A percentile compares a stretch with the other conserved stretches of the same genome.
Evolutionary conservation across 2,329 filamentous ascomycete species (phyloP).

Genomic region (Septoria petroselini): DNA sequence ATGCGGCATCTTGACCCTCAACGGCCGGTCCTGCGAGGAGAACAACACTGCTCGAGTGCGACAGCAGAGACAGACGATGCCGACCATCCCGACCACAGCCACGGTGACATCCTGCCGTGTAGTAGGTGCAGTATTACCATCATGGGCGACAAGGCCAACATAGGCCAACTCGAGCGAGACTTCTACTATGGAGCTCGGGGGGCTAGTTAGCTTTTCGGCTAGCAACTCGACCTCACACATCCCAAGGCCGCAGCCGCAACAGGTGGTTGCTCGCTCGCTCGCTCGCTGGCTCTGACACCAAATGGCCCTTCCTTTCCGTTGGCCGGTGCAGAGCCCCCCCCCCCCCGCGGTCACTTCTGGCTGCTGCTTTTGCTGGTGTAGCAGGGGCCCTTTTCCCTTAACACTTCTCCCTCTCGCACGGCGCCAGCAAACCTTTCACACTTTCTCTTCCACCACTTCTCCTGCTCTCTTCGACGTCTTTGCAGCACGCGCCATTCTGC

Average conservation of each 20-base stretch:
- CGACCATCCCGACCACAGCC: too few species aligned
- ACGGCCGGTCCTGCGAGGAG: neutral
- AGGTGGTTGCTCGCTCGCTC: neutral
- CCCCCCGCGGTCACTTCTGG: slow-evolving; percentile 6
- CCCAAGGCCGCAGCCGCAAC: neutral
- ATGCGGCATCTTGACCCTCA: too few species aligned
- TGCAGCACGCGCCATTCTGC: neutral
- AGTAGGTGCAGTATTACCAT: too few species aligned
- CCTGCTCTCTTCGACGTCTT: slow-evolving; percentile 9
- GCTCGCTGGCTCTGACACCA: slow-evolving; percentile 2
- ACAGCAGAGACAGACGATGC: too few species aligned
- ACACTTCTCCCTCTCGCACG: slow-evolving; percentile 1
- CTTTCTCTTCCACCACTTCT: slow-evolving; percentile 17
- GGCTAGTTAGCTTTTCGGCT: neutral
- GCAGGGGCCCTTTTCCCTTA: slow-evolving; percentile 2
- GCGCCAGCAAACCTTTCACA: slow-evolving; percentile 12
- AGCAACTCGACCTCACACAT: neutral
- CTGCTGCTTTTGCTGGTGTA: neutral
- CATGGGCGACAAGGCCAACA: too few species aligned
- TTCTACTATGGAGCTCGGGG: neutral
- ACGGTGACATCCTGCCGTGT: too few species aligned
- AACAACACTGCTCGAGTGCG: too few species aligned
- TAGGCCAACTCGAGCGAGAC: too few species aligned
- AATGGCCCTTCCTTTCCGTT: slow-evolving; percentile 4
- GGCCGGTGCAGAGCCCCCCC: slow-evolving; percentile 10